Evolutionary conservation across 345 rosid species (phyloP).

Genomic region (Melaleuca alternifolia): DNA sequence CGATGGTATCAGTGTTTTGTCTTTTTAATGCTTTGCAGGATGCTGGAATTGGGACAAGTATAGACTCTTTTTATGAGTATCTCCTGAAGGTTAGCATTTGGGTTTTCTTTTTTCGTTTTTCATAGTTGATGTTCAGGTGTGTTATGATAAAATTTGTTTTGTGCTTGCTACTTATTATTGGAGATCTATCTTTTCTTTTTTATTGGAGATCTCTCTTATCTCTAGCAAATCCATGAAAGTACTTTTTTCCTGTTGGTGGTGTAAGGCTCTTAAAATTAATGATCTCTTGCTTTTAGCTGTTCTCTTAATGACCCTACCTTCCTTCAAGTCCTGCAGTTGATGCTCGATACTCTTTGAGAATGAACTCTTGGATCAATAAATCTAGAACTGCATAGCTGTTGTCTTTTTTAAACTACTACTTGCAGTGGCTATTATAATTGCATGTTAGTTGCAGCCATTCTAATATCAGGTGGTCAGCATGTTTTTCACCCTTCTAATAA

Average conservation of each 20-base stretch:
- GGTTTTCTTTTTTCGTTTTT: neutral
- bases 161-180: neutral
- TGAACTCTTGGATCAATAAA: neutral
- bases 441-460: neutral
- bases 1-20: neutral
- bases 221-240: neutral
- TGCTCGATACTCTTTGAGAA: neutral
- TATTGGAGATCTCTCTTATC: neutral
- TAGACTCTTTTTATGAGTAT: conserved; percentile 96
- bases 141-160: neutral
- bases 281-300: neutral
- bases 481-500: neutral
- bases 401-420: neutral
- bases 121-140: neutral
- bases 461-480: neutral
- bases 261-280: neutral
- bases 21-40: conserved; percentile 54
- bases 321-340: neutral
- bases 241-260: neutral
- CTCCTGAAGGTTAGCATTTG: conserved; percentile 69
- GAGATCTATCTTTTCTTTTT: neutral
- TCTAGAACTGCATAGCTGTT: neutral
- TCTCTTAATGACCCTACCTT: neutral
- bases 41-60: conserved; percentile 99
- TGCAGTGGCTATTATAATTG: neutral